Evolutionary conservation across 768 basidiomycete genomes (phyloP).

Genomic region (Lentinus tigrinus): DNA sequence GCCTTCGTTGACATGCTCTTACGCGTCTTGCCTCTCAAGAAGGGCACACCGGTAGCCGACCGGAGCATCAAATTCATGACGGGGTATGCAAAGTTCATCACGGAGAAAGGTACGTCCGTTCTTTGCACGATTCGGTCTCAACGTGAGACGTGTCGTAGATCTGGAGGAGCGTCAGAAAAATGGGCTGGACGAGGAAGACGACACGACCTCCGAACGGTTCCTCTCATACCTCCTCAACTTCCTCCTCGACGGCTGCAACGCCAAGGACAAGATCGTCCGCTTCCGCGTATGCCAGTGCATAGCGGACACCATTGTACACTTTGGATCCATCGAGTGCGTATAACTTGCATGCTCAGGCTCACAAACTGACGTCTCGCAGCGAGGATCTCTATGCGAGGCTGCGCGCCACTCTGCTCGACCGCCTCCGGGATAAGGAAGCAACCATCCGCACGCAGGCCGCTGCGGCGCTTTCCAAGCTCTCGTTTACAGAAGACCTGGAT

Average conservation of each 20-base stretch:
- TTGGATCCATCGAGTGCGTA: slow-evolving; percentile 86
- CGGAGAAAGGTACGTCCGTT: slow-evolving; percentile 63
- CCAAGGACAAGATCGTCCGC: slow-evolving; percentile 86
- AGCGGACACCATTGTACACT: slow-evolving; percentile 72
- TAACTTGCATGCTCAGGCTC: not conserved
- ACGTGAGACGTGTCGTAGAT: slow-evolving; percentile 27
- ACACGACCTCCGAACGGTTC: slow-evolving; percentile 49
- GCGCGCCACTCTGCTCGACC: slow-evolving; percentile 61
- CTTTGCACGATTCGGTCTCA: not conserved
- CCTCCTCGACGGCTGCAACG: slow-evolving; percentile 72
- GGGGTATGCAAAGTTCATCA: slow-evolving; percentile 71
- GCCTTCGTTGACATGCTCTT: slow-evolving; percentile 58
- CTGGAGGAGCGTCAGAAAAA: slow-evolving; percentile 34
- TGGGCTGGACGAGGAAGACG: slow-evolving; percentile 46
- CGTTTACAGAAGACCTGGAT: slow-evolving; percentile 61
- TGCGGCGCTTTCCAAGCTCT: slow-evolving; percentile 75
- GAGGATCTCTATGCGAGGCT: slow-evolving; percentile 72
- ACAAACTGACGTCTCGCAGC: slow-evolving; percentile 38
- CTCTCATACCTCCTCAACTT: slow-evolving; percentile 47
- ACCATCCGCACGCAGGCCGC: slow-evolving; percentile 77
- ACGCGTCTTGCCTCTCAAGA: slow-evolving; percentile 70
- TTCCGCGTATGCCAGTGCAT: slow-evolving; percentile 78
- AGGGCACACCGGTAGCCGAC: slow-evolving; percentile 75
- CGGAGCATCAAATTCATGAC: slow-evolving; percentile 79
- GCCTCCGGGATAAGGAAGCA: slow-evolving; percentile 78